Evolutionary conservation across 108 stramenopile species (phyloP), one percentile per base, ranked within the genome.

Genomic region (Chaetoceros muelleri): DNA sequence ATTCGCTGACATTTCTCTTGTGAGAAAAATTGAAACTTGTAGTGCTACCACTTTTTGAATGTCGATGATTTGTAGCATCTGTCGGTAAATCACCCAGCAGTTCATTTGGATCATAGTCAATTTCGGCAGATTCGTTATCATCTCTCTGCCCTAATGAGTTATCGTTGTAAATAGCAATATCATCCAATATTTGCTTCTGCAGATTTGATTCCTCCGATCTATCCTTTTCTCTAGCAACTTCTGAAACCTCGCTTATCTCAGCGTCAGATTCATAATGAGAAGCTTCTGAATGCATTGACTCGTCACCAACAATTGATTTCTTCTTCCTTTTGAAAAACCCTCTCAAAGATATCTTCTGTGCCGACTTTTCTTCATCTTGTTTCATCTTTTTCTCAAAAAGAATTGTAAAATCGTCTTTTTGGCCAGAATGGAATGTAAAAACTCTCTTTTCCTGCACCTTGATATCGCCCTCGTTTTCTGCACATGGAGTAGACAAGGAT

Each of bases 51-150:
- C n/a, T 16, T 45, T 24, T 51, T n/a, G n/a, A n/a, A n/a, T n/a
- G n/a, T n/a, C n/a, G n/a, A n/a, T n/a, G n/a, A n/a, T n/a, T n/a
- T n/a, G n/a, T n/a, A n/a, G 29, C 31, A 13, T 44, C 56, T 44
- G 7, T n/a, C n/a, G n/a, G n/a, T n/a, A n/a, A n/a, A n/a, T n/a
- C n/a, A n/a, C n/a, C n/a, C n/a, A n/a, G 18, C 5, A n/a, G 30
- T 51, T 19, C 50, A 51, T 13, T 21, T 10, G n/a, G 20, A 51
- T 19, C 19, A 13, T 20, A 17, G 24, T 54, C 53, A 27, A 23
- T 27, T 25, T 54, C 53, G 19, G 27, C 53, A 27, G 24, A 25
- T 25, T 54, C 53, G 18, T 54, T 23, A 28, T n/a, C 53, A 8
- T 54, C 53, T 19, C 53, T 54, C 28, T n/a, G n/a, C n/a, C n/a